These are phyloP conservation scores for Penicillium psychrosexuale DNA, from an alignment of 2,329 filamentous ascomycete species.

Conservation along the genomic window DNA sequence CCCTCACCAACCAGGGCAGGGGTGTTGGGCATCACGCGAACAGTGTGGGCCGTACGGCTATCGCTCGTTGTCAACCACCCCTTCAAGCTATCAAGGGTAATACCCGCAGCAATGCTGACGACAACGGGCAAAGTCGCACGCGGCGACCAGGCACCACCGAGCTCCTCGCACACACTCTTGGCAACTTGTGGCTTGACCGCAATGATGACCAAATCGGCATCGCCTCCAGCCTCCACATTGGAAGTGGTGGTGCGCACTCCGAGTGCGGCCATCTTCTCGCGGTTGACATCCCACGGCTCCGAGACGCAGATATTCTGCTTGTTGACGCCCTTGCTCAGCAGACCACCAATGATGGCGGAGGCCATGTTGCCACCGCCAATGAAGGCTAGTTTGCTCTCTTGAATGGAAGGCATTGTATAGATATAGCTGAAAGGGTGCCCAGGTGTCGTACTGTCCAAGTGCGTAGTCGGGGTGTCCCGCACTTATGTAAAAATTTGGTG, in stretches of 20 bases:
- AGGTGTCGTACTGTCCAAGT: neutral
- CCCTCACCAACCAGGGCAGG: constrained; percentile 35
- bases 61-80: constrained; percentile 29
- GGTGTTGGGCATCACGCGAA: constrained; percentile 39
- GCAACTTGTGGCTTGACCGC: constrained; percentile 37
- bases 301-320: constrained; percentile 34
- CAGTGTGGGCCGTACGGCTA: constrained; percentile 26
- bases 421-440: neutral
- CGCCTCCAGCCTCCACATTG: constrained; percentile 27
- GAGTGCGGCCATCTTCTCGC: constrained; percentile 31
- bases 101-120: constrained; percentile 36
- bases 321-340: constrained; percentile 28
- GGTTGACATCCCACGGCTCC: constrained; percentile 38
- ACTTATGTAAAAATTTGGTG: constrained; percentile 14
- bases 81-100: constrained; percentile 31
- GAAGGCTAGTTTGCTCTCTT: constrained; percentile 36
- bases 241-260: constrained; percentile 33
- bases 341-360: constrained; percentile 35
- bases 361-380: constrained; percentile 40
- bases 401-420: constrained; percentile 28
- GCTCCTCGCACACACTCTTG: constrained; percentile 33
- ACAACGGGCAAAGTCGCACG: constrained; percentile 28
- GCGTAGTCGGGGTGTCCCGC: constrained; percentile 6
- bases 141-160: constrained; percentile 26
- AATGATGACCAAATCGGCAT: constrained; percentile 33